These are phyloP conservation scores for Arxiozyma heterogenica DNA, from an alignment of 1,139 yeast genomes.

Conservation along the genomic window DNA sequence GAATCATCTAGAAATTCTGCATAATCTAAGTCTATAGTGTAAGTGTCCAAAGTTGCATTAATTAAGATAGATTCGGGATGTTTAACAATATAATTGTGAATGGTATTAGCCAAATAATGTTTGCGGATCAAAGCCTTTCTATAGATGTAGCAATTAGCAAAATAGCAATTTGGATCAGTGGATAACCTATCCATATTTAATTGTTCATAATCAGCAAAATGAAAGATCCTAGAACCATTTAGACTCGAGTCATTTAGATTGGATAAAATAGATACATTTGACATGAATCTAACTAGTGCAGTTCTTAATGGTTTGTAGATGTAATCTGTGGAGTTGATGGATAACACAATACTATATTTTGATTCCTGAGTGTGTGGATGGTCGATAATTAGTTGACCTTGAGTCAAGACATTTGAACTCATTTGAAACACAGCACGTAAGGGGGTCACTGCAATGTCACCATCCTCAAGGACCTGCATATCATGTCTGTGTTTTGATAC, in stretches of 20 bases:
- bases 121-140: constrained; percentile 84
- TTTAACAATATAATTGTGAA: constrained; percentile 64
- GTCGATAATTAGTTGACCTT: constrained; percentile 44
- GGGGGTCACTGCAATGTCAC: constrained; percentile 66
- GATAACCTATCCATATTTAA: constrained; percentile 54
- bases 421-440: constrained; percentile 63
- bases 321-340: constrained; percentile 39
- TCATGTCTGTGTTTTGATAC: constrained; percentile 15
- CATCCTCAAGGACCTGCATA: constrained; percentile 41
- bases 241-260: constrained; percentile 3
- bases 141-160: constrained; percentile 73
- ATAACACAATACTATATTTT: constrained; percentile 13
- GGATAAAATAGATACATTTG: constrained; percentile 16
- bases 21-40: constrained; percentile 80
- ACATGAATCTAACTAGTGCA: constrained; percentile 35
- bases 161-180: constrained; percentile 40
- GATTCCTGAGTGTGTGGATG: constrained; percentile 1
- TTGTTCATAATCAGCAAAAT: constrained; percentile 86
- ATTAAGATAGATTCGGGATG: constrained; percentile 57
- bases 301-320: constrained; percentile 46
- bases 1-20: constrained; percentile 94
- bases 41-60: constrained; percentile 63
- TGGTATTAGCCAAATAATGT: constrained; percentile 75
- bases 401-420: constrained; percentile 32
- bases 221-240: constrained; percentile 39